These are phyloP conservation scores for Hanseniaspora thailandica DNA, from an alignment of 805 yeast genomes.

Conservation along the genomic window DNA sequence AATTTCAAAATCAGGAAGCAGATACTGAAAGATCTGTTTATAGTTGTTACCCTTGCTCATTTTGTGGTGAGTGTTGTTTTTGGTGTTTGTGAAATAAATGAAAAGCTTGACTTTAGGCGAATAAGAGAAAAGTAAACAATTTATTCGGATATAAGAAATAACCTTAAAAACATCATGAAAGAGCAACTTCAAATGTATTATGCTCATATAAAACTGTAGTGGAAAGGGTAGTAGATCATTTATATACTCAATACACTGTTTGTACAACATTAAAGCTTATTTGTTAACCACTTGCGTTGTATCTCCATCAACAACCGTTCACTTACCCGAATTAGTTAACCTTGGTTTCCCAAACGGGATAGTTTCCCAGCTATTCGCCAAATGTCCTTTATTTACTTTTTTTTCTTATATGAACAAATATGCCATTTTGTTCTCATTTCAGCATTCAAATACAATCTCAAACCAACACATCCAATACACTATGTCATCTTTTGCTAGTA, in stretches of 20 bases:
- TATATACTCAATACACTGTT: too few species aligned
- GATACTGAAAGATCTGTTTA: not conserved
- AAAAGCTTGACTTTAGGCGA: too few species aligned
- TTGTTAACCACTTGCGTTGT: too few species aligned
- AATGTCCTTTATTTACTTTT: not conserved
- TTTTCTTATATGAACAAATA: not conserved
- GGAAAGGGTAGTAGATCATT: too few species aligned
- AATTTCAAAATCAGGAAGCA: constrained; percentile 7
- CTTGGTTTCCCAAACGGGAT: not conserved
- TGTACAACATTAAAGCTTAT: too few species aligned
- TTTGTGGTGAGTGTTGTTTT: not conserved
- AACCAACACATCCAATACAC: not conserved
- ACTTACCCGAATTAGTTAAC: not conserved
- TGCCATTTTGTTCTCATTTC: not conserved
- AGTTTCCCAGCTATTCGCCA: not conserved
- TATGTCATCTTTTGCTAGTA: constrained; percentile 14
- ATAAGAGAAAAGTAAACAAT: too few species aligned
- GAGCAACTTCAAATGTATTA: too few species aligned
- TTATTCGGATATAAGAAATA: too few species aligned
- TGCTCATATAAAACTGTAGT: not conserved
- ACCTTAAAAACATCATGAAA: too few species aligned
- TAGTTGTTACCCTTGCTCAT: not conserved
- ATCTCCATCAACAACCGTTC: too few species aligned
- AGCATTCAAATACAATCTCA: too few species aligned
- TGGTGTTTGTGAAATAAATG: too few species aligned